phyloP scores from a whole-genome alignment of 2,329 filamentous ascomycete genomes.

The Alternaria alternata region DNA sequence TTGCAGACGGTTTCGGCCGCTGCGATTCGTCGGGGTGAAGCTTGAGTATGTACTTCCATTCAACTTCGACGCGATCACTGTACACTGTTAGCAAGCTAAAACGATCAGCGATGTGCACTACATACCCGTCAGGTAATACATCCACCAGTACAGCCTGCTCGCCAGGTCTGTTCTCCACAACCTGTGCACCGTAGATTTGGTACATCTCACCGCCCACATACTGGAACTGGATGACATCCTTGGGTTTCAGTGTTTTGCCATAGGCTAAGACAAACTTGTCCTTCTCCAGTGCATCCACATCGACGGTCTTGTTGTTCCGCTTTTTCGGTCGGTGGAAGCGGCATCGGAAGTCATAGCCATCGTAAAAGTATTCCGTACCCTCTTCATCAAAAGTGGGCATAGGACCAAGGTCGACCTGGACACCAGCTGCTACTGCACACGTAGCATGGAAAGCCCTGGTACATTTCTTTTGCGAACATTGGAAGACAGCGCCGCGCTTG shows the following conservation, averaged over 20 bases:
- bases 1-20: constrained; percentile 76
- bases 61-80: constrained; percentile 77
- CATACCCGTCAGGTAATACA: constrained; percentile 83
- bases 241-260: constrained; percentile 72
- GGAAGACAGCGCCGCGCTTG: constrained; percentile 94
- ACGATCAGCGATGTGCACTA: constrained; percentile 24
- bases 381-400: constrained; percentile 89
- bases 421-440: constrained; percentile 89
- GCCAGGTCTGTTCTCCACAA: constrained; percentile 80
- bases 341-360: constrained; percentile 92
- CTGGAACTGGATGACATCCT: constrained; percentile 88
- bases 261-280: constrained; percentile 73
- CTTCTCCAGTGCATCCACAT: constrained; percentile 73
- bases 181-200: constrained; percentile 89
- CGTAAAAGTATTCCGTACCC: constrained; percentile 89
- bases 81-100: constrained; percentile 20
- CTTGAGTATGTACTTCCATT: constrained; percentile 85
- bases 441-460: constrained; percentile 93
- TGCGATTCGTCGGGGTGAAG: constrained; percentile 74
- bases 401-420: constrained; percentile 86
- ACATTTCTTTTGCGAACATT: constrained; percentile 95
- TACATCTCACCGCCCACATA: constrained; percentile 76
- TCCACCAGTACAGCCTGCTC: constrained; percentile 83
- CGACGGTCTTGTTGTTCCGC: constrained; percentile 80
- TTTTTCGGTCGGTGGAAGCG: constrained; percentile 92